A percentile compares a stretch with the other conserved stretches of the same genome.
Evolutionary conservation across 2,329 filamentous ascomycete genomes (phyloP).

Genomic region (Aspergillus spinulosporus): DNA sequence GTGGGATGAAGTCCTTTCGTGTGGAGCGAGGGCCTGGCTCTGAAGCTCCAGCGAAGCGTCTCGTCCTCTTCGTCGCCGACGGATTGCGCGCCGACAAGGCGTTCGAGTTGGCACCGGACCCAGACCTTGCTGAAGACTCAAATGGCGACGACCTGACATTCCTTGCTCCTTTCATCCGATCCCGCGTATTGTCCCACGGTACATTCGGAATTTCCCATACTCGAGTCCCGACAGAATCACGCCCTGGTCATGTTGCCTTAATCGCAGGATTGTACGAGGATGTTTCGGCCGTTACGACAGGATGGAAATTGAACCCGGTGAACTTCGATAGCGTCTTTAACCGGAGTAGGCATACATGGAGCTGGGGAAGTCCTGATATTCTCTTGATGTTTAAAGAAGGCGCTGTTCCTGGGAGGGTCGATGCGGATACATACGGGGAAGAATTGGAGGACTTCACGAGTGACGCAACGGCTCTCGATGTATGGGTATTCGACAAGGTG

Average conservation of each 20-base stretch:
- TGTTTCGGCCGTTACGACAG: conserved; percentile 93
- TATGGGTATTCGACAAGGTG: conserved; percentile 95
- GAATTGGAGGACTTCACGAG: conserved; percentile 89
- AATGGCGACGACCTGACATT: conserved; percentile 60
- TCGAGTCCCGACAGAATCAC: conserved; percentile 91
- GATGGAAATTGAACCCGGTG: conserved; percentile 97
- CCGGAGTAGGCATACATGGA: conserved; percentile 94
- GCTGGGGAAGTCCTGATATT: conserved; percentile 98
- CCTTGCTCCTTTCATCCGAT: conserved; percentile 87
- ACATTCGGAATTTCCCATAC: conserved; percentile 98
- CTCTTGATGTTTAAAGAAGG: conserved; percentile 95
- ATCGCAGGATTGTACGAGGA: conserved; percentile 98
- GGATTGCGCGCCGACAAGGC: conserved; percentile 96
- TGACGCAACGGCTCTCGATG: conserved; percentile 77
- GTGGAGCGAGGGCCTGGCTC: conserved; percentile 61
- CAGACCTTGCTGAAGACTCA: conserved; percentile 37
- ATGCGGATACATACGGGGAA: conserved; percentile 78
- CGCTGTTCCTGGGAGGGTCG: conserved; percentile 81
- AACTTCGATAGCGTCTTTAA: conserved; percentile 99
- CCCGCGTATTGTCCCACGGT: conserved; percentile 80
- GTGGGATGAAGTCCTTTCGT: conserved; percentile 82
- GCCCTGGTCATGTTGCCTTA: conserved; percentile 92
- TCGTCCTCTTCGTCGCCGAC: conserved; percentile 96
- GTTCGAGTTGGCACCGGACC: conserved; percentile 89
- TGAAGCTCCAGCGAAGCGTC: conserved; percentile 79